Evolutionary conservation across 2,329 filamentous ascomycete genomes (phyloP).

Genomic region (Trichoderma atrobrunneum): DNA sequence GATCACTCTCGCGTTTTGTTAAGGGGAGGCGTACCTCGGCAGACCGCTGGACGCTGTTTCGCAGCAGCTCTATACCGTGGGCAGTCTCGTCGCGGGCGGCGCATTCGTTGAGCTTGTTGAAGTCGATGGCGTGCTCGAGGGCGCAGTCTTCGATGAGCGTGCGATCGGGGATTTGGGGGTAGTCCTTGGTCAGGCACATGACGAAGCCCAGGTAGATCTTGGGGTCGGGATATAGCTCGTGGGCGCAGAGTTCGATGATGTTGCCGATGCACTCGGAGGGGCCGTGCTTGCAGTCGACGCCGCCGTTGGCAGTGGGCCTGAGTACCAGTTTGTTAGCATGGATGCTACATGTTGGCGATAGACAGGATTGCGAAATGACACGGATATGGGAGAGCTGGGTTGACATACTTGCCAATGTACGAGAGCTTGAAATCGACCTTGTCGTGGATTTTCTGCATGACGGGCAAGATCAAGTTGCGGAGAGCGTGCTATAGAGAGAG

Average conservation of each 20-base stretch:
- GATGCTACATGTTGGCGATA: background rate
- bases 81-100: constrained; percentile 73
- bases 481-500: constrained; percentile 62
- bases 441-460: constrained; percentile 76
- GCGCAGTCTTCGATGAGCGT: constrained; percentile 83
- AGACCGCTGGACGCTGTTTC: constrained; percentile 64
- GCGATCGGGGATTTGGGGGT: constrained; percentile 71
- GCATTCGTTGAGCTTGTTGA: constrained; percentile 77
- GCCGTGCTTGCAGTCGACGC: constrained; percentile 85
- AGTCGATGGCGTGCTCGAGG: constrained; percentile 84
- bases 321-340: background rate
- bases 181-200: constrained; percentile 81
- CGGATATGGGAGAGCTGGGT: background rate
- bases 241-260: constrained; percentile 89
- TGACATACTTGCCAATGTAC: constrained; percentile 74
- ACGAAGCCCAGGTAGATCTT: constrained; percentile 90
- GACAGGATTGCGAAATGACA: background rate
- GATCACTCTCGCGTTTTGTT: background rate
- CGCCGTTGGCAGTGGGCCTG: constrained; percentile 72
- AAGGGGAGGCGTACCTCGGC: constrained; percentile 45
- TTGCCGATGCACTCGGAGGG: constrained; percentile 88
- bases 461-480: constrained; percentile 73
- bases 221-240: constrained; percentile 75
- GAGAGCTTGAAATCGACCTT: constrained; percentile 91
- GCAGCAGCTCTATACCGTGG: constrained; percentile 64